These are phyloP conservation scores for Nannizzia gypsea DNA, from an alignment of 2,329 filamentous ascomycete genomes.

Conservation along the genomic window DNA sequence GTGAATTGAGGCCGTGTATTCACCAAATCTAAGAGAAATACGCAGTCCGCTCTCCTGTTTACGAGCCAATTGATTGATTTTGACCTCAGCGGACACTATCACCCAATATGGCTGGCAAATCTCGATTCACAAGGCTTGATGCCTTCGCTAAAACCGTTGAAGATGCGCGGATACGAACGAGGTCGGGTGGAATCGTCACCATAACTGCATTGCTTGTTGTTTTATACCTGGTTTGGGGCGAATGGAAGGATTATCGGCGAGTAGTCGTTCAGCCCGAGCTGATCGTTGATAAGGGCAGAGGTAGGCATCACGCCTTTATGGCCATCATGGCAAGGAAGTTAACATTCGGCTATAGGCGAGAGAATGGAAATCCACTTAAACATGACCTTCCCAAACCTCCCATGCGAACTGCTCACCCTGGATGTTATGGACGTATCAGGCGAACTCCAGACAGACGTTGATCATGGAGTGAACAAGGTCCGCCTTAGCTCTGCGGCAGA, in stretches of 20 bases:
- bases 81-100: background rate
- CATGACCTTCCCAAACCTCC: conserved; percentile 84
- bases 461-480: conserved; percentile 86
- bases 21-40: background rate
- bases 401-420: conserved; percentile 88
- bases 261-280: conserved; percentile 82
- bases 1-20: background rate
- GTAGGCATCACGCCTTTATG: conserved; percentile 36
- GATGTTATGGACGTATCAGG: conserved; percentile 99
- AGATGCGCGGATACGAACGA: conserved; percentile 91
- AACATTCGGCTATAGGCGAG: conserved; percentile 50
- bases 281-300: conserved; percentile 92
- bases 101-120: conserved; percentile 66
- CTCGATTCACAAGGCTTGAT: conserved; percentile 89
- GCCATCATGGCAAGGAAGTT: background rate
- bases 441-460: conserved; percentile 87
- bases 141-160: conserved; percentile 99
- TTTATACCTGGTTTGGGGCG: conserved; percentile 78
- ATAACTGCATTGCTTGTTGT: conserved; percentile 82
- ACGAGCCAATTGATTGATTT: conserved; percentile 1
- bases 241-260: conserved; percentile 88
- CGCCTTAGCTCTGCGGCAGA: conserved; percentile 60
- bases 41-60: background rate
- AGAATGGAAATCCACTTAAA: conserved; percentile 99
- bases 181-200: conserved; percentile 88